Evolutionary conservation across 164 flowering plant species (phyloP).

Genomic region (Cinnamomum chago): DNA sequence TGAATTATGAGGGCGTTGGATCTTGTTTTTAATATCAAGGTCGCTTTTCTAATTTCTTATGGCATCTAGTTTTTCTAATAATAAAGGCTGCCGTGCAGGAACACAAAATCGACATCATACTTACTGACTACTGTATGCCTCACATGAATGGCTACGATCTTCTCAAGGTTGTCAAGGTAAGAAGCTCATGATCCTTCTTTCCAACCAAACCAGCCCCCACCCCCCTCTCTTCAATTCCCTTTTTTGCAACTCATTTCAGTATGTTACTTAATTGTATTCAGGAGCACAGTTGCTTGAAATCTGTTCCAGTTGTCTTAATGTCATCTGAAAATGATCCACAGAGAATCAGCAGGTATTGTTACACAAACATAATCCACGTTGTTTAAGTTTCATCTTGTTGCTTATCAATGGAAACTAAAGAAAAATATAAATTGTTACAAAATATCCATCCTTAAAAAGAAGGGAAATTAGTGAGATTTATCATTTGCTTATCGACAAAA

Average conservation of each 20-base stretch:
- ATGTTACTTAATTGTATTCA: constrained; percentile 8
- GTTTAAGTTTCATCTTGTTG: neutral
- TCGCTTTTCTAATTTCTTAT: too few relatives aligned
- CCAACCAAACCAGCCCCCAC: too few relatives aligned
- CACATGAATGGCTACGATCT: constrained; percentile 27
- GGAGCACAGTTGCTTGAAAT: constrained; percentile 22
- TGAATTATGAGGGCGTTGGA: neutral
- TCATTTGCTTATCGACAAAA: neutral
- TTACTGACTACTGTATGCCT: constrained; percentile 34
- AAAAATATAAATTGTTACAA: neutral
- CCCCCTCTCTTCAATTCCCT: neutral
- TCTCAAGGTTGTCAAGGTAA: constrained; percentile 24
- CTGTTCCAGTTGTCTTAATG: constrained; percentile 29
- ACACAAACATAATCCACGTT: neutral
- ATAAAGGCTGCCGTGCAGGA: constrained; percentile 13
- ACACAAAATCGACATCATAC: constrained; percentile 23
- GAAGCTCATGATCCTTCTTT: neutral
- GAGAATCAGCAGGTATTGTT: constrained; percentile 25
- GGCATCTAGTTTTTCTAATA: too few relatives aligned
- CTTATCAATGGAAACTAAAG: neutral
- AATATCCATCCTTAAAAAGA: neutral
- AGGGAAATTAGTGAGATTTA: neutral
- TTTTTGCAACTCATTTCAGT: neutral
- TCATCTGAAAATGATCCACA: constrained; percentile 25
- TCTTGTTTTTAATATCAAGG: too few relatives aligned